A percentile compares a stretch with the other conserved stretches of the same genome.
phyloP scores from a whole-genome alignment of 225 moss, liverwort and hornwort genomes.

The Ulota crispa region DNA sequence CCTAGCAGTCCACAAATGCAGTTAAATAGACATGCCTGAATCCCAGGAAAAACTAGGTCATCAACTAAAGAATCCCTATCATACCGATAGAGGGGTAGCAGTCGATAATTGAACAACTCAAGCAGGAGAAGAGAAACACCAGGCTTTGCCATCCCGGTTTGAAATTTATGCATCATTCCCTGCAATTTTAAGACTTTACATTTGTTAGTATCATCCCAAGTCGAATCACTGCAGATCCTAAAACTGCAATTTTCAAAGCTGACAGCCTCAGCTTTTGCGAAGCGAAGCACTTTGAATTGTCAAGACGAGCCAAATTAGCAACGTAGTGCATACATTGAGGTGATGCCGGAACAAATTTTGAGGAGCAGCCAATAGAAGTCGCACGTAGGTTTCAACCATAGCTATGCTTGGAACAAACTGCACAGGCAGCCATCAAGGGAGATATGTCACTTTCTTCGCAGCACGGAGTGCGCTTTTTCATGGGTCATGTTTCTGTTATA shows the following conservation, averaged over 20 bases:
- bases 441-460: constrained; percentile 13
- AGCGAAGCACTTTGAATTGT: not conserved
- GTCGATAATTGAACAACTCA: constrained; percentile 89
- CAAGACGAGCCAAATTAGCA: constrained; percentile 6
- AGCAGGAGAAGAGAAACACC: constrained; percentile 87
- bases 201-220: constrained; percentile 17
- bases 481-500: not conserved
- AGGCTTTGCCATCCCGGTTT: constrained; percentile 77
- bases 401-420: constrained; percentile 92
- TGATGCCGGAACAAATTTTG: constrained; percentile 94
- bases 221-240: constrained; percentile 11
- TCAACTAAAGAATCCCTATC: constrained; percentile 17
- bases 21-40: constrained; percentile 4
- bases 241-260: constrained; percentile 11
- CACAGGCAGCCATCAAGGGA: constrained; percentile 27
- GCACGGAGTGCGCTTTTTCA: not conserved
- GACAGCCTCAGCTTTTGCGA: constrained; percentile 19
- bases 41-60: constrained; percentile 18
- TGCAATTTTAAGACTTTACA: constrained; percentile 33
- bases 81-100: constrained; percentile 70
- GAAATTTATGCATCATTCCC: constrained; percentile 90
- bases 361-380: constrained; percentile 84
- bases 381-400: constrained; percentile 94
- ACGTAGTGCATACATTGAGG: constrained; percentile 55
- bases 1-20: constrained; percentile 8